Evolutionary conservation across 345 rosid genomes (phyloP).

Genomic region (Salix koriyanagi): DNA sequence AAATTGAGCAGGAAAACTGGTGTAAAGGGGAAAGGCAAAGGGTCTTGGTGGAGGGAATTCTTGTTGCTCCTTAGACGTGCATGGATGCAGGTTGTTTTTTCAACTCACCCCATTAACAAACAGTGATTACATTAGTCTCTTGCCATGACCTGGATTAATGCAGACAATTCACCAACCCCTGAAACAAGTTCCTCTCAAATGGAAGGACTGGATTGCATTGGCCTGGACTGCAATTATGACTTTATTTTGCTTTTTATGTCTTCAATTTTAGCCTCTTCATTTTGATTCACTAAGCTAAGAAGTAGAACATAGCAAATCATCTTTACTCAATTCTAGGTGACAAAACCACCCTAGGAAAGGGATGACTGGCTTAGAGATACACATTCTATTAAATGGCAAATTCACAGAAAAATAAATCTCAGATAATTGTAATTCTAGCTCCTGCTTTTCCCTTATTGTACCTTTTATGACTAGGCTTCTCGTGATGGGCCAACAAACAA

Average conservation of each 20-base stretch:
- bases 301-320: slow-evolving; percentile 1
- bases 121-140: background rate
- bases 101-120: background rate
- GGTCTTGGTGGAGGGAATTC: slow-evolving; percentile 86
- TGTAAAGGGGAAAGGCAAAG: slow-evolving; percentile 39
- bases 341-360: background rate
- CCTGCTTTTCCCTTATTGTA: slow-evolving; percentile 17
- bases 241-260: background rate
- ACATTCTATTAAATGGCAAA: background rate
- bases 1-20: slow-evolving; percentile 33
- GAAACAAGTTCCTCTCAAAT: background rate
- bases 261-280: slow-evolving; percentile 3
- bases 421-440: slow-evolving; percentile 3
- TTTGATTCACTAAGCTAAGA: background rate
- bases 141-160: slow-evolving; percentile 4
- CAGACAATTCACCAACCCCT: background rate
- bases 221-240: background rate
- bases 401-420: background rate
- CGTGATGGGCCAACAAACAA: slow-evolving; percentile 97
- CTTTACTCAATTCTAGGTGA: slow-evolving; percentile 1
- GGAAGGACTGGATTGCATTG: background rate
- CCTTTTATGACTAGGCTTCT: slow-evolving; percentile 56
- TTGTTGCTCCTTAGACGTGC: slow-evolving; percentile 83
- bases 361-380: background rate
- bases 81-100: slow-evolving; percentile 79